Conservation (phyloP, 768 basidiomycete species). For the Naganishia onofrii region DNA sequence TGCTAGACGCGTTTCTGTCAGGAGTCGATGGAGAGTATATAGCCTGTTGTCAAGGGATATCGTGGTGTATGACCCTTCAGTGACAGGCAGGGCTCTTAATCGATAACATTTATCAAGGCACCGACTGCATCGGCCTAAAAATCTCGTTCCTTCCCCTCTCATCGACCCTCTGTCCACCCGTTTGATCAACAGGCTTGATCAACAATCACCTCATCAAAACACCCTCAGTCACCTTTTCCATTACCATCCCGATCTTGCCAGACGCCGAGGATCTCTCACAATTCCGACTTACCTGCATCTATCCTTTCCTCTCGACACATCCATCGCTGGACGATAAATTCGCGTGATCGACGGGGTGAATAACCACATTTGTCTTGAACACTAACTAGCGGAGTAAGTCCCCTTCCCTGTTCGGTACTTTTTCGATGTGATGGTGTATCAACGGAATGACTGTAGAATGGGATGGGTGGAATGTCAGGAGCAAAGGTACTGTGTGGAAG, state of each 20-base stretch:
- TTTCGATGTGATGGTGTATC: background rate
- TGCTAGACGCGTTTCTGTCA: background rate
- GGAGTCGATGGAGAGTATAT: background rate
- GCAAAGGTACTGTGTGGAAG: background rate
- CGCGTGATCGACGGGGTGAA: background rate
- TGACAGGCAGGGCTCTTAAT: too few relatives aligned
- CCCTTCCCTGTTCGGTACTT: background rate
- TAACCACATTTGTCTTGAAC: background rate
- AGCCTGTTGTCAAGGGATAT: background rate
- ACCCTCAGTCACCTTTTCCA: background rate
- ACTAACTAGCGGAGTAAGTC: background rate
- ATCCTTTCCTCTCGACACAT: background rate
- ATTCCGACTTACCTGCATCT: background rate
- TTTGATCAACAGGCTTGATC: constrained; percentile 3
- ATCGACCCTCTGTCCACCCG: background rate
- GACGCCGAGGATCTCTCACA: background rate
- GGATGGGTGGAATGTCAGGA: background rate
- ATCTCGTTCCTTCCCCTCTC: background rate
- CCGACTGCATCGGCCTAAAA: background rate
- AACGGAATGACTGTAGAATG: background rate
- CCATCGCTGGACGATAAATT: background rate
- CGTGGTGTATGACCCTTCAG: too few relatives aligned
- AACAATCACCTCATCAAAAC: background rate
- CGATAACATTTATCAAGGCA: too few relatives aligned
- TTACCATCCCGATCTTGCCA: background rate